These are phyloP conservation scores for Aspergillus sojae DNA, from an alignment of 2,329 filamentous ascomycete genomes.

Conservation along the genomic window DNA sequence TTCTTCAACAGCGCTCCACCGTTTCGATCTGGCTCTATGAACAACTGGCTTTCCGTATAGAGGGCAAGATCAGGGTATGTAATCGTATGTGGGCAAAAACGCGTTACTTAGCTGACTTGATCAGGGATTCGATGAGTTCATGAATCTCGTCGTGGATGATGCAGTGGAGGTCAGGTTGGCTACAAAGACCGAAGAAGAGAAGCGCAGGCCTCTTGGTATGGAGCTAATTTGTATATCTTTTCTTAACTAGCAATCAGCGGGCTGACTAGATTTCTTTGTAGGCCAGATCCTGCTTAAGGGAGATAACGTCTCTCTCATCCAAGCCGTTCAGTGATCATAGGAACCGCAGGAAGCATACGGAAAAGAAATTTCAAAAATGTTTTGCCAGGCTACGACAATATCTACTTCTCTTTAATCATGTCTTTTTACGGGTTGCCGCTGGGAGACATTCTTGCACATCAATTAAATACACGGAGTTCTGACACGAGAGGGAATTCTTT, in stretches of 20 bases:
- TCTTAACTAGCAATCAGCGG: neutral
- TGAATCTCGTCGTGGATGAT: constrained; percentile 97
- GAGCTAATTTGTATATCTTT: neutral
- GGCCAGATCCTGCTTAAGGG: constrained; percentile 86
- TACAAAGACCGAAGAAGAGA: constrained; percentile 80
- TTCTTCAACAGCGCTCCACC: constrained; percentile 78
- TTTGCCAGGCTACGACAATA: constrained; percentile 16
- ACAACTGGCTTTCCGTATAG: constrained; percentile 89
- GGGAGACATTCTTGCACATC: constrained; percentile 21
- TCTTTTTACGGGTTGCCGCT: constrained; percentile 22
- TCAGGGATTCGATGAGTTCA: constrained; percentile 97
- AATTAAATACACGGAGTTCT: constrained; percentile 23
- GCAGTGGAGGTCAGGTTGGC: constrained; percentile 87
- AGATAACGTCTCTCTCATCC: constrained; percentile 84
- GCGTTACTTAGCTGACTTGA: constrained; percentile 8
- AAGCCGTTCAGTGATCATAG: constrained; percentile 47
- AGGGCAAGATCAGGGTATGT: constrained; percentile 89
- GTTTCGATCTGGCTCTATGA: constrained; percentile 98
- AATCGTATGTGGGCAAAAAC: constrained; percentile 1
- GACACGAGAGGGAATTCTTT: constrained; percentile 22
- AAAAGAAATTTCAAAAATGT: constrained; percentile 15
- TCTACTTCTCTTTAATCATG: constrained; percentile 16
- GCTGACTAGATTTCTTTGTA: constrained; percentile 35
- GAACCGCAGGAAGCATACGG: constrained; percentile 5
- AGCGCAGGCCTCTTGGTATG: constrained; percentile 76